phyloP scores from a whole-genome alignment of 2,329 filamentous ascomycete genomes.

The Chrysoporthe deuterocubensis region DNA sequence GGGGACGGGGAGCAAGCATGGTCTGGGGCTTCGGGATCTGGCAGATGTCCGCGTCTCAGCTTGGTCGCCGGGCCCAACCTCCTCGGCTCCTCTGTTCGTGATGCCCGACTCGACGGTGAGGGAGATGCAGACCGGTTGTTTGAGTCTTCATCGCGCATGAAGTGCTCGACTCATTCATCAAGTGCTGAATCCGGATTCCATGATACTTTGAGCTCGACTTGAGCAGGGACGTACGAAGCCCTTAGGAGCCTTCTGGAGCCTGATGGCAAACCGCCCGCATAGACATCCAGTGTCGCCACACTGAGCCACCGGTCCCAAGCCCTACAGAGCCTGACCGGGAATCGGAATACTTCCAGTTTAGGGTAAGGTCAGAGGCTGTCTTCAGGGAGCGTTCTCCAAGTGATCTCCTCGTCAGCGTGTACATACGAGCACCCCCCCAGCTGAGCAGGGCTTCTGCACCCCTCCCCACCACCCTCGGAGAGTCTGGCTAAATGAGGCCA shows the following conservation, averaged over 20 bases:
- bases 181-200: not conserved
- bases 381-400: not conserved
- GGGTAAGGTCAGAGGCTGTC: not conserved
- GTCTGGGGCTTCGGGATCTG: not conserved
- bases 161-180: not conserved
- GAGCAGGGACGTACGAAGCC: not conserved
- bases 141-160: not conserved
- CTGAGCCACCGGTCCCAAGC: not conserved
- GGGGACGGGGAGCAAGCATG: not conserved
- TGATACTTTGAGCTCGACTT: not conserved
- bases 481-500: not conserved
- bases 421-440: not conserved
- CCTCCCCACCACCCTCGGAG: not conserved
- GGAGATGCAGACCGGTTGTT: not conserved
- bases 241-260: not conserved
- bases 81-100: not conserved
- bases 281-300: not conserved
- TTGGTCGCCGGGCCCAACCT: not conserved
- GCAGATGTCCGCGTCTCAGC: not conserved
- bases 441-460: constrained; percentile 17
- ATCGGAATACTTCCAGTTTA: not conserved
- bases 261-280: not conserved
- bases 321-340: not conserved
- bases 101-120: not conserved
- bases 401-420: constrained; percentile 5